These are phyloP conservation scores for Thuidium tamariscinum DNA, from an alignment of 225 moss, liverwort and hornwort genomes.

Conservation along the genomic window DNA sequence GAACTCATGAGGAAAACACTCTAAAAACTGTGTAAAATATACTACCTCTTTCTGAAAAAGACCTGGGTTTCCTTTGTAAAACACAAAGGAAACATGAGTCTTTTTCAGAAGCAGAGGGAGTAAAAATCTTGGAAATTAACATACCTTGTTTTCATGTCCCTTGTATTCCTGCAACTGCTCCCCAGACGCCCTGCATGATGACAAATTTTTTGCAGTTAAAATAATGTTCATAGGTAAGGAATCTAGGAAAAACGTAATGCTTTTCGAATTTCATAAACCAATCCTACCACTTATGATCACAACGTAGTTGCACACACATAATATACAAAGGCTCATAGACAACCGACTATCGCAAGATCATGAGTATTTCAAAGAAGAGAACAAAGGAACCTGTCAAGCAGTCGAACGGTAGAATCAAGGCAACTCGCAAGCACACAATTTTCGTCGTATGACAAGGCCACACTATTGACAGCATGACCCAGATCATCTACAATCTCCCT, in stretches of 20 bases:
- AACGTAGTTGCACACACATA: background rate
- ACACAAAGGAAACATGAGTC: too few species aligned
- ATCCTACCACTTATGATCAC: background rate
- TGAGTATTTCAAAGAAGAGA: background rate
- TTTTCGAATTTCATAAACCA: background rate
- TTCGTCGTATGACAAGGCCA: conserved; percentile 71
- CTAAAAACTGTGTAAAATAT: background rate
- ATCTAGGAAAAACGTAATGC: background rate
- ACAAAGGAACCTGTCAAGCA: conserved; percentile 62
- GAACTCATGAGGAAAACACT: background rate
- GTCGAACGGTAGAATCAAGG: conserved; percentile 70
- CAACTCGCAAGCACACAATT: conserved; percentile 73
- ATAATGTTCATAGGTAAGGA: background rate
- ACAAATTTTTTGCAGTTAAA: background rate
- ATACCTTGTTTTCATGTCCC: conserved; percentile 87
- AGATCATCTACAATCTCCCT: conserved; percentile 77
- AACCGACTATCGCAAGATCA: background rate
- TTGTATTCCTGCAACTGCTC: conserved; percentile 85
- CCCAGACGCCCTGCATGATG: conserved; percentile 58
- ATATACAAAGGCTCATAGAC: background rate
- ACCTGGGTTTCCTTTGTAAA: too few species aligned
- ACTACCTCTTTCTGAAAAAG: background rate
- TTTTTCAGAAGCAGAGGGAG: too few species aligned
- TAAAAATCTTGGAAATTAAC: background rate
- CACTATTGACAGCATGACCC: conserved; percentile 62